Evolutionary conservation across 768 basidiomycete genomes (phyloP).

Genomic region (Collybia nuda): DNA sequence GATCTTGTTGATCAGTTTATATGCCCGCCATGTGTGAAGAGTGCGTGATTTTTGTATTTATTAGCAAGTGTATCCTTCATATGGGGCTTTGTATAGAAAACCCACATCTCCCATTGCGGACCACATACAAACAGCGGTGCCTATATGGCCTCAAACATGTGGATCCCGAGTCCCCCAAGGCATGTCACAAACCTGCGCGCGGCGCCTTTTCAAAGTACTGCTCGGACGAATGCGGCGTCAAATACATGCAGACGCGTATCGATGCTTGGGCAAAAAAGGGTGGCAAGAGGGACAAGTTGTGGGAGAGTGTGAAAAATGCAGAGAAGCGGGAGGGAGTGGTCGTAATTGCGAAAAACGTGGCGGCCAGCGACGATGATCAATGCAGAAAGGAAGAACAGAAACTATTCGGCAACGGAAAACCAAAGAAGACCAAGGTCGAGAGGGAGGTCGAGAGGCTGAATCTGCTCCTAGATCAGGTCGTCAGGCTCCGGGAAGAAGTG

Average conservation of each 20-base stretch:
- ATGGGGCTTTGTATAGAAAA: constrained; percentile 40
- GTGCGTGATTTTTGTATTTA: too few relatives aligned
- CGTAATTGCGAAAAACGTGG: too few relatives aligned
- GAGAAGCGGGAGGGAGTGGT: constrained; percentile 72
- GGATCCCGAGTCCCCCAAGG: constrained; percentile 58
- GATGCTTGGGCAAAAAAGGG: constrained; percentile 61
- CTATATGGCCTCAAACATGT: constrained; percentile 66
- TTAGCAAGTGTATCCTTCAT: too few relatives aligned
- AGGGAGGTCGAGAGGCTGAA: constrained; percentile 60
- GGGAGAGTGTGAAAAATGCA: constrained; percentile 73
- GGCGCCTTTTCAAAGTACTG: constrained; percentile 90
- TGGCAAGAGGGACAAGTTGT: constrained; percentile 62
- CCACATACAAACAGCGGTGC: constrained; percentile 82
- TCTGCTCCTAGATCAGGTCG: constrained; percentile 52
- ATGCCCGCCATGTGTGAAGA: constrained; percentile 76
- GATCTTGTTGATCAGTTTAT: constrained; percentile 93
- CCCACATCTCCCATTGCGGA: constrained; percentile 57
- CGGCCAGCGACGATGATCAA: too few relatives aligned
- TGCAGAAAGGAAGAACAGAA: constrained; percentile 17
- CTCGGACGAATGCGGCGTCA: constrained; percentile 83
- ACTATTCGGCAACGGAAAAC: constrained; percentile 10
- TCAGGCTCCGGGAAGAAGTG: constrained; percentile 59
- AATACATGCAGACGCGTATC: constrained; percentile 67
- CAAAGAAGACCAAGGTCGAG: constrained; percentile 46
- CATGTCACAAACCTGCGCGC: constrained; percentile 80